Base-by-base conservation (phyloP, 768 basidiomycete genomes). In the Boletellus ananas region DNA sequence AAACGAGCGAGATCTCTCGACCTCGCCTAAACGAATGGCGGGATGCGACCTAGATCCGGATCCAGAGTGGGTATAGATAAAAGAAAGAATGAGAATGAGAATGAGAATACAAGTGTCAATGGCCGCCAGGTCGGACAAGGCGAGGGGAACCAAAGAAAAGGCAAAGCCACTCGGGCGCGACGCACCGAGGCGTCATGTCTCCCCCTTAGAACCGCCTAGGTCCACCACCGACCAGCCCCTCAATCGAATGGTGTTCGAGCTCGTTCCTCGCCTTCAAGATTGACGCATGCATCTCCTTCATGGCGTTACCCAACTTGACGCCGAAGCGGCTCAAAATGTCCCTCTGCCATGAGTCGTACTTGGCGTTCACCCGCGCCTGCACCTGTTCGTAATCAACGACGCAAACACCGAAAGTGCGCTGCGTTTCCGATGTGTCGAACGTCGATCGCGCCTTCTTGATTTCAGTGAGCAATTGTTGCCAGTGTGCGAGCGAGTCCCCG, bases 371-470 rank as follows among this genome's bases (percentile, higher is more conserved):
- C 58, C 94, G 81, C 39, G 90, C 81, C 70, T 99, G 96, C 23
- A 97, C 96, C 68, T 95, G 94, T 68, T 98, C 95, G 69, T 97
- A 99, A 70, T 97, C 91, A 60, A 99, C 87, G 38, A 94, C 81
- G 62, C 91, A 94, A 10, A 94, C 89, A 1, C 94, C 94, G 63
- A 98, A 96, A 41, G 81, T 81, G 57, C 87, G 91, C 60, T 87
- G 85, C 9, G 91, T 94, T 60, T 96, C 96, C 23, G 91, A 89
- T 17, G 92, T 98, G 69, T 99, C 96, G 64, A 99, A 98, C 16
- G 94, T 97, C 47, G 93, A 84, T 0, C 95, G 85, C 13, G 94
- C 85, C 68, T 95, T 93, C 72, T 95, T 95, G 76, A 98, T 99
- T 65, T 97, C 95, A 10, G 87, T 91, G 13, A 98, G 77, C 4